phyloP scores from a whole-genome alignment of 305 asterid species.

The Ilex paraguariensis region DNA sequence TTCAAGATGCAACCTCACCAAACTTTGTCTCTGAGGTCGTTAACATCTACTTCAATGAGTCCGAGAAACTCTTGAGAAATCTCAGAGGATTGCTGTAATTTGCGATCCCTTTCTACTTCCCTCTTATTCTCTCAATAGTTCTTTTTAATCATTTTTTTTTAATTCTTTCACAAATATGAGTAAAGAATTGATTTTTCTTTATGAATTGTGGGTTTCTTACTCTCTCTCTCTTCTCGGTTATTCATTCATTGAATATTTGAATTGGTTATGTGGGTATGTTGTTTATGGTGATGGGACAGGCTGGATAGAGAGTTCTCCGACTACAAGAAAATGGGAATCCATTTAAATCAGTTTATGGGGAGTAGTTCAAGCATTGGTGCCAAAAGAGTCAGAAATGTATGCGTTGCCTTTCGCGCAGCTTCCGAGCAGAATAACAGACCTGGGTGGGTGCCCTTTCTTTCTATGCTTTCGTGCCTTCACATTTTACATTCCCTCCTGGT shows the following conservation, averaged over 20 bases:
- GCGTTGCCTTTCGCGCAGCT: constrained; percentile 82
- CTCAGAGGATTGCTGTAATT: constrained; percentile 66
- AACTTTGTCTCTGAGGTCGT: constrained; percentile 87
- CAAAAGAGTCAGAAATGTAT: constrained; percentile 58
- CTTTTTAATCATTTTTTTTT: no score
- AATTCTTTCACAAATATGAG: no score
- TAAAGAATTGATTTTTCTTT: no score
- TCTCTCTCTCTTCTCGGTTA: no score
- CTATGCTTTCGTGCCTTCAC: neutral
- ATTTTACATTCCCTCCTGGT: neutral
- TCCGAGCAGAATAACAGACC: constrained; percentile 51
- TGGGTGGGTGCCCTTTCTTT: constrained; percentile 32
- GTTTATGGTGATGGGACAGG: constrained; percentile 20
- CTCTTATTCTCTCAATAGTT: neutral
- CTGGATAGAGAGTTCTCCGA: constrained; percentile 63
- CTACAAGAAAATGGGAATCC: constrained; percentile 75
- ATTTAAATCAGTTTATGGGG: constrained; percentile 82
- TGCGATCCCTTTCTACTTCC: neutral
- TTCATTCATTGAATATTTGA: no score
- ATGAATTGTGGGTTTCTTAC: no score
- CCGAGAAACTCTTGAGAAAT: constrained; percentile 73
- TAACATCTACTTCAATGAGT: constrained; percentile 70
- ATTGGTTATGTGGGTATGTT: no score
- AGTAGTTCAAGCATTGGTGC: constrained; percentile 98
- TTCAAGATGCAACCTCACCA: constrained; percentile 84